These are phyloP conservation scores for Tagetes patula DNA, from an alignment of 129 eudicot genomes.

Conservation along the genomic window DNA sequence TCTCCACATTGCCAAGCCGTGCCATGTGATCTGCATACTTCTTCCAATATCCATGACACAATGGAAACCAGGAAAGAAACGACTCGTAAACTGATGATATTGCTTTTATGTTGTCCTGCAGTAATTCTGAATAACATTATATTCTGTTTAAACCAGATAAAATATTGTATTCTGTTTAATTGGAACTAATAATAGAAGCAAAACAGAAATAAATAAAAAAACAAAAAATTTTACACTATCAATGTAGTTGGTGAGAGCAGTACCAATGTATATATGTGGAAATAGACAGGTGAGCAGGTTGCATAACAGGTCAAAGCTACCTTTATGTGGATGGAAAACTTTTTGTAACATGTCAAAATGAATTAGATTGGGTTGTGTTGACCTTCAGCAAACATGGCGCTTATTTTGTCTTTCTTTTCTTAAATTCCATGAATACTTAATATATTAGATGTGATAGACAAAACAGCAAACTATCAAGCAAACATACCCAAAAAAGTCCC, in stretches of 20 bases:
- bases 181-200: conserved; percentile 3
- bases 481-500: too few species aligned
- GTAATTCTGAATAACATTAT: conserved; percentile 13
- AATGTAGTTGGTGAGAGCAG: conserved; percentile 15
- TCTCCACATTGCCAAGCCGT: conserved; percentile 46
- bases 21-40: conserved; percentile 68
- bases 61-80: conserved; percentile 71
- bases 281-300: not conserved
- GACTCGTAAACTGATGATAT: conserved; percentile 67
- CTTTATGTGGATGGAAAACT: not conserved
- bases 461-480: not conserved
- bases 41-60: conserved; percentile 82
- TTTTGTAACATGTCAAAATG: conserved; percentile 14
- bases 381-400: not conserved
- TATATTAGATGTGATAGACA: not conserved
- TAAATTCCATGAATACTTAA: not conserved
- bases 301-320: not conserved
- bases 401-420: not conserved
- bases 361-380: not conserved
- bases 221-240: not conserved
- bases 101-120: conserved; percentile 77
- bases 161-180: conserved; percentile 2
- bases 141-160: conserved; percentile 11
- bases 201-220: not conserved
- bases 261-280: conserved; percentile 8